Base-by-base conservation (phyloP, 257 asterid genomes). In the Leonotis leonurus region DNA sequence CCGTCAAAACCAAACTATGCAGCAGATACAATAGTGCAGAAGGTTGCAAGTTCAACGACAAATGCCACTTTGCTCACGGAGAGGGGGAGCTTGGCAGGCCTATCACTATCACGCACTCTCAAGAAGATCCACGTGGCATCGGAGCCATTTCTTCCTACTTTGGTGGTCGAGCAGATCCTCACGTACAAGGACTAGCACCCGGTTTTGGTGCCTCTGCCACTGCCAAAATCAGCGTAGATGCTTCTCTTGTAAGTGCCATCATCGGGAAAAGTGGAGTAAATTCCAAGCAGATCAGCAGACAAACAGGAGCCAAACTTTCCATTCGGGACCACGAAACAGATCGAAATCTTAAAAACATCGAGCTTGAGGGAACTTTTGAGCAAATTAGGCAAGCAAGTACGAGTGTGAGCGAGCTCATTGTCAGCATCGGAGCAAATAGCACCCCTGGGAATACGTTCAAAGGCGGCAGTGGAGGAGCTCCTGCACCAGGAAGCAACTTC, bases 11-110 rank as follows among this genome's bases (percentile, higher is more conserved):
- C 67, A 85, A 85, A 72, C 51, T 91, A 25, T 91, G 98, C 85
- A 86, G 74, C 79, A 88, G 70, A 59, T 88, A 14, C 75, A 84
- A 65, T 78, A 71, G 81, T 2, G 85, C 90, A 0, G 98, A 88
- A 69, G 96, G 98, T 33, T 91, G 96, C 88, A 91, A 88, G 69
- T 91, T 77, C 32, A 95, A 95, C 0, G 92, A 86, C 71, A 82
- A 80, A 64, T 91, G 98, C 78, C 71, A 81, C 71, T 91, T 91
- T 54, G 98, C 98, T 22, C 98, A 91, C 51, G 96, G 96, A 21
- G 96, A 89, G 53, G 76, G 80, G 79, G 90, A 89, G 65, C 80
- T 89, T 10, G 87, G 90, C 33, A 86, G 57, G 74, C 79, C 84
- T 25, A 63, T 80, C 4, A 29, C 83, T 29, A 63, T 80, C 4